phyloP scores from a whole-genome alignment of 2,329 filamentous ascomycete species.

The Fusarium multiceps region DNA sequence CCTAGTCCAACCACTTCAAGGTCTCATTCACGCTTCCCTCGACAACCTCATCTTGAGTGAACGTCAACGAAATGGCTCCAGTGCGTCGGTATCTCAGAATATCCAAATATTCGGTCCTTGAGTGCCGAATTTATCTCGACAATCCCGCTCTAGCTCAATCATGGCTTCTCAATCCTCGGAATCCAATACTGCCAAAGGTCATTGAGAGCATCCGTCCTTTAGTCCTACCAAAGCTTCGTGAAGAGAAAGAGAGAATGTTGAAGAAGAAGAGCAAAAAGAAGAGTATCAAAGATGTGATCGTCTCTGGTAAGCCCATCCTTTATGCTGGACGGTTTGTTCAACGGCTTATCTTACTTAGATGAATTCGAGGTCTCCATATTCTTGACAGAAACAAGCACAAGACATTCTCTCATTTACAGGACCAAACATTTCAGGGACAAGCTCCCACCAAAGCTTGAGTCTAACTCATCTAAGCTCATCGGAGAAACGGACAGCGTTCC shows the following conservation, averaged over 20 bases:
- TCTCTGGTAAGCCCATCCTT: constrained; percentile 68
- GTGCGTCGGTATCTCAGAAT: constrained; percentile 91
- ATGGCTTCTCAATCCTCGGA: constrained; percentile 83
- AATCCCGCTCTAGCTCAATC: constrained; percentile 84
- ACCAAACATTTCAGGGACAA: constrained; percentile 80
- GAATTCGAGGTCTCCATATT: constrained; percentile 97
- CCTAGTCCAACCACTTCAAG: constrained; percentile 2
- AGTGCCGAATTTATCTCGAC: constrained; percentile 95
- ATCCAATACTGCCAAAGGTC: constrained; percentile 82
- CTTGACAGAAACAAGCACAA: constrained; percentile 84
- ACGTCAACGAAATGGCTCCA: constrained; percentile 75
- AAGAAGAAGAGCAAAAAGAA: constrained; percentile 77
- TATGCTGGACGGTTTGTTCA: neutral
- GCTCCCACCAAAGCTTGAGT: constrained; percentile 63
- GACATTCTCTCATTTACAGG: constrained; percentile 88
- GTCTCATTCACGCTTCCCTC: constrained; percentile 10
- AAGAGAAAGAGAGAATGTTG: constrained; percentile 74
- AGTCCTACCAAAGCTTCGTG: constrained; percentile 89
- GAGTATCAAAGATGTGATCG: constrained; percentile 87
- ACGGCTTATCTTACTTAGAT: constrained; percentile 64
- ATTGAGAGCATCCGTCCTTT: constrained; percentile 87
- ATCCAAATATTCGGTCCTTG: constrained; percentile 92
- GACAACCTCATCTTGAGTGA: neutral
- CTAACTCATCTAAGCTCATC: constrained; percentile 72
- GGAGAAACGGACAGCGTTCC: constrained; percentile 65